A percentile compares a stretch with the other conserved stretches of the same genome.
These are phyloP conservation scores for maize (Zea mays) DNA, from an alignment of 176 grass and related monocot genomes.

Conservation along the genomic window DNA sequence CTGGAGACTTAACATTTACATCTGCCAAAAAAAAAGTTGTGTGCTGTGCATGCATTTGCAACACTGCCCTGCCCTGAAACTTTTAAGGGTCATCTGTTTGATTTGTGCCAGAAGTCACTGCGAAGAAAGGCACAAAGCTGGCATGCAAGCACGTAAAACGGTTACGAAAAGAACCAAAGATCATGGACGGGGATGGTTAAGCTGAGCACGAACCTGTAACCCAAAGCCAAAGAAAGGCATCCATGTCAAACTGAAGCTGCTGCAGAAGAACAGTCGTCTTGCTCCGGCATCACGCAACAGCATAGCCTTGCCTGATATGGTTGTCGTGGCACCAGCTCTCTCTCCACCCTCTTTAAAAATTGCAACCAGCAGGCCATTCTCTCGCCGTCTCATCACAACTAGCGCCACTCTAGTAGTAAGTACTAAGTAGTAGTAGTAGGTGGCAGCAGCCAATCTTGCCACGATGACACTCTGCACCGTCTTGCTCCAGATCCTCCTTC, in stretches of 20 bases:
- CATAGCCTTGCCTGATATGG: not conserved
- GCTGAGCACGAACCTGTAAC: conserved; percentile 29
- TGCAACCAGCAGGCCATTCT: conserved; percentile 3
- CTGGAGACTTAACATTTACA: not conserved
- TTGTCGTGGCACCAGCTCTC: not conserved
- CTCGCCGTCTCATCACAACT: not conserved
- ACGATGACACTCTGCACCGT: conserved; percentile 31
- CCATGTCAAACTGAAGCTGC: conserved; percentile 19
- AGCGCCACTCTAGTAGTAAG: not conserved
- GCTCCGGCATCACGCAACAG: conserved; percentile 24
- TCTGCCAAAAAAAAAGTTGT: not conserved
- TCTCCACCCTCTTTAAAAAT: not conserved
- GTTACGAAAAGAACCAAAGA: conserved; percentile 22
- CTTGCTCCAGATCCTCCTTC: conserved; percentile 20
- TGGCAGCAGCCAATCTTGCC: not conserved
- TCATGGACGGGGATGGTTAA: not conserved
- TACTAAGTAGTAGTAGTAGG: not conserved
- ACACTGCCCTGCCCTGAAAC: not conserved
- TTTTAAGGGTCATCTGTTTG: not conserved
- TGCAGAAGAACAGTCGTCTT: conserved; percentile 13
- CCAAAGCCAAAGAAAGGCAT: conserved; percentile 71
- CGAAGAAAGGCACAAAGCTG: conserved; percentile 58
- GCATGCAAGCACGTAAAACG: conserved; percentile 34
- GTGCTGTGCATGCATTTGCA: not conserved
- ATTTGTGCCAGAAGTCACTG: conserved; percentile 38